These are phyloP conservation scores for Moricandia arvensis DNA, from an alignment of 345 rosid species.

Conservation along the genomic window DNA sequence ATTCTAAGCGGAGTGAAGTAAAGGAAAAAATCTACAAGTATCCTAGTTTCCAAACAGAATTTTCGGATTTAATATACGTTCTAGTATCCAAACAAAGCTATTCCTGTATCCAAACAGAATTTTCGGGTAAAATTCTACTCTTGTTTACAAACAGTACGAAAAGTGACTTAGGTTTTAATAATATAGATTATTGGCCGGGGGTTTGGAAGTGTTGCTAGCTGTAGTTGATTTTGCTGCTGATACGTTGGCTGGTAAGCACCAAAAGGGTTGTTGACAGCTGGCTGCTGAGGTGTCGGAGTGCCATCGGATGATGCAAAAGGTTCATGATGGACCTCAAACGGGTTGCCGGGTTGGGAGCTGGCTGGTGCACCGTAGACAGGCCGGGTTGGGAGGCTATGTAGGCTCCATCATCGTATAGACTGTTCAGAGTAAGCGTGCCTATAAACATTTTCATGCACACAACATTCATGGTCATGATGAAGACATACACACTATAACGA, in stretches of 20 bases:
- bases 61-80: too few relatives aligned
- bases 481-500: not conserved
- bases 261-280: slow-evolving; percentile 54
- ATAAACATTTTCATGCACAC: slow-evolving; percentile 14
- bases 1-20: too few relatives aligned
- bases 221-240: slow-evolving; percentile 54
- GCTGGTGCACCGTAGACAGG: slow-evolving; percentile 80
- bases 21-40: too few relatives aligned
- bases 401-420: slow-evolving; percentile 80
- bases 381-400: slow-evolving; percentile 85
- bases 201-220: slow-evolving; percentile 37
- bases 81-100: too few relatives aligned
- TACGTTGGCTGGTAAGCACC: slow-evolving; percentile 61
- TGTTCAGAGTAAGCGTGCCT: slow-evolving; percentile 86
- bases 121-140: too few relatives aligned
- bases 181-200: slow-evolving; percentile 4
- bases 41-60: too few relatives aligned
- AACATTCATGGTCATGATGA: not conserved
- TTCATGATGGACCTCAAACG: slow-evolving; percentile 80
- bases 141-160: too few relatives aligned
- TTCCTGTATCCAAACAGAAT: too few relatives aligned
- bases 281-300: slow-evolving; percentile 52
- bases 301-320: slow-evolving; percentile 58
- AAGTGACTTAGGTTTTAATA: too few relatives aligned
- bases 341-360: slow-evolving; percentile 91